Conservation (phyloP, 75 land plant species). For the Ceratopteris richardii region DNA sequence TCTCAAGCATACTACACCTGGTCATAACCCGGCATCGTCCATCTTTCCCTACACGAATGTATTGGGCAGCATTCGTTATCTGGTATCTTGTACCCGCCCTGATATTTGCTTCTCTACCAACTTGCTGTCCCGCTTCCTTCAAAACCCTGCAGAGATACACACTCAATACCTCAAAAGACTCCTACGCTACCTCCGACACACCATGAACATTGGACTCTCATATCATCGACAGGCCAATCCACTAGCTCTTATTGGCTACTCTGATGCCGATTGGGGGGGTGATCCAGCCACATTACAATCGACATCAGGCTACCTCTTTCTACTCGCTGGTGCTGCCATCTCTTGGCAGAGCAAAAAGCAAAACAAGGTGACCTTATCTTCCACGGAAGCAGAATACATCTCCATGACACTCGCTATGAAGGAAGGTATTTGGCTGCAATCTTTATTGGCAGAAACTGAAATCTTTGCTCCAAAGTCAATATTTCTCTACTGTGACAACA, state of each 20-base stretch:
- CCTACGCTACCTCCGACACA: conserved; percentile 1
- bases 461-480: neutral
- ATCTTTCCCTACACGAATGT: neutral
- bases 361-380: neutral
- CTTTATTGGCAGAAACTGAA: conserved; percentile 7
- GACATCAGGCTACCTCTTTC: conserved; percentile 6
- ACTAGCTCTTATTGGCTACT: conserved; percentile 2
- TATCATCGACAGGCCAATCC: too few species aligned
- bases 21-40: too few species aligned
- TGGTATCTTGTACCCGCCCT: neutral
- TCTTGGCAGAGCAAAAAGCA: conserved; percentile 9
- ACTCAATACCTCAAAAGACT: neutral
- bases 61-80: neutral
- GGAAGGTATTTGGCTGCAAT: conserved; percentile 14
- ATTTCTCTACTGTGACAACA: conserved; percentile 15
- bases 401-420: conserved; percentile 4
- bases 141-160: neutral
- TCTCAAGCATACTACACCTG: too few species aligned
- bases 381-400: conserved; percentile 6
- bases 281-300: neutral
- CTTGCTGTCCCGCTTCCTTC: neutral
- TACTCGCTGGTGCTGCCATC: neutral
- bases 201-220: neutral
- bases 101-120: neutral
- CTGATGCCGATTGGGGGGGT: conserved; percentile 10